These are phyloP conservation scores for Eremomyces bilateralis DNA, from an alignment of 495 filamentous ascomycete species.

Conservation along the genomic window DNA sequence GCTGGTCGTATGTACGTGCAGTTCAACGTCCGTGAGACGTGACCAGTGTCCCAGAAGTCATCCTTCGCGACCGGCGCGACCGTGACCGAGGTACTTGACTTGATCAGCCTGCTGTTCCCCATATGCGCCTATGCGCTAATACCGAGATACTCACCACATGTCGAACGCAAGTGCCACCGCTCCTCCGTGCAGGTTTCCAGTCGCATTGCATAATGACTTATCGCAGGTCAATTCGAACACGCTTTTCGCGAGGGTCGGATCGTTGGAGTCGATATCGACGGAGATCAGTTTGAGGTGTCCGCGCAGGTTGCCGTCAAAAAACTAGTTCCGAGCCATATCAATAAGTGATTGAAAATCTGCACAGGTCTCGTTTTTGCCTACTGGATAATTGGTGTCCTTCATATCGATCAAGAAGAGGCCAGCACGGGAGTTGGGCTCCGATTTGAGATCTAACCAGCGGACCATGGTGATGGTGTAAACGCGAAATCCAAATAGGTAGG, in stretches of 20 bases:
- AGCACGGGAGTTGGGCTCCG: too few relatives aligned
- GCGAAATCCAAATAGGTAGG: too few relatives aligned
- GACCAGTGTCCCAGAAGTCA: conserved; percentile 17
- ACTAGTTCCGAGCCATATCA: neutral
- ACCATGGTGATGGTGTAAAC: too few relatives aligned
- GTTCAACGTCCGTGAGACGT: conserved; percentile 17
- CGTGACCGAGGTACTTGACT: conserved; percentile 14
- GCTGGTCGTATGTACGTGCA: conserved; percentile 18
- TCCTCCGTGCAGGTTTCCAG: conserved; percentile 18
- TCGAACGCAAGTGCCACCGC: conserved; percentile 18
- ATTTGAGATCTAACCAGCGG: too few relatives aligned
- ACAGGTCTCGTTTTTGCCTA: too few relatives aligned
- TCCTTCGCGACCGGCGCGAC: conserved; percentile 8
- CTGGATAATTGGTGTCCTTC: too few relatives aligned
- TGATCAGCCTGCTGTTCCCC: too few relatives aligned
- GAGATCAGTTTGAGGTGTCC: neutral
- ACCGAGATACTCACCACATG: too few relatives aligned
- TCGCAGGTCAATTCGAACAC: conserved; percentile 15
- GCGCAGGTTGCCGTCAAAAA: neutral
- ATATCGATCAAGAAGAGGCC: too few relatives aligned
- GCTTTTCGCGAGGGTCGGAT: conserved; percentile 1
- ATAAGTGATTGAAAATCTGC: too few relatives aligned
- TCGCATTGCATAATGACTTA: conserved; percentile 12
- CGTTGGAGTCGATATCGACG: neutral
- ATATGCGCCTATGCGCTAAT: too few relatives aligned